phyloP scores from a whole-genome alignment of 2,329 filamentous ascomycete genomes.

The Colletotrichum australisinense region DNA sequence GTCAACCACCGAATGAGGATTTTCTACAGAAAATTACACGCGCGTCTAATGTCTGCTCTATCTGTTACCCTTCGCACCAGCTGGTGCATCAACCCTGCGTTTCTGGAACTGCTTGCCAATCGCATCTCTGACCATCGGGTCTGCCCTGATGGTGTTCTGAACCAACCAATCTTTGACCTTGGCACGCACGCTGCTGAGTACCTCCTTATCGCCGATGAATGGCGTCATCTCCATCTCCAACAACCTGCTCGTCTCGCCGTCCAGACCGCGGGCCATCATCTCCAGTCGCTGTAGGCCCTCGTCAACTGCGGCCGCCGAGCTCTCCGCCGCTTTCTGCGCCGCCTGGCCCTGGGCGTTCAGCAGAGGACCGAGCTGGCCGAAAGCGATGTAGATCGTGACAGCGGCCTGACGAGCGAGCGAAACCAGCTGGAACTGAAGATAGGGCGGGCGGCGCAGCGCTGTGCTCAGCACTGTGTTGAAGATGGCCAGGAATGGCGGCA shows the following conservation, averaged over 20 bases:
- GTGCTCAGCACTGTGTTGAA: conserved; percentile 58
- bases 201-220: conserved; percentile 77
- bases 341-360: conserved; percentile 56
- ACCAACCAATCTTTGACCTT: conserved; percentile 90
- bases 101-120: conserved; percentile 75
- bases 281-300: conserved; percentile 75
- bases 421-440: conserved; percentile 88
- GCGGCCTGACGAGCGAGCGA: conserved; percentile 79
- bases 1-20: background rate
- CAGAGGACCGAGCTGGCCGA: conserved; percentile 82
- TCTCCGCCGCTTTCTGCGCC: conserved; percentile 40
- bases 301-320: conserved; percentile 40
- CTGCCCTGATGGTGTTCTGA: conserved; percentile 83
- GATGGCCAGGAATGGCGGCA: conserved; percentile 55
- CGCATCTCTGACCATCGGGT: conserved; percentile 85
- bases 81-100: conserved; percentile 70
- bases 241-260: conserved; percentile 76
- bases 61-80: conserved; percentile 67
- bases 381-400: conserved; percentile 84
- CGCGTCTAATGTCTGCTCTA: conserved; percentile 38
- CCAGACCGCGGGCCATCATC: conserved; percentile 66
- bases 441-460: conserved; percentile 64
- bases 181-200: conserved; percentile 71
- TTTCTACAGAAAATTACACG: background rate
- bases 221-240: conserved; percentile 85